phyloP scores from a whole-genome alignment of 108 stramenopile species.

The Fragilaria radians region DNA sequence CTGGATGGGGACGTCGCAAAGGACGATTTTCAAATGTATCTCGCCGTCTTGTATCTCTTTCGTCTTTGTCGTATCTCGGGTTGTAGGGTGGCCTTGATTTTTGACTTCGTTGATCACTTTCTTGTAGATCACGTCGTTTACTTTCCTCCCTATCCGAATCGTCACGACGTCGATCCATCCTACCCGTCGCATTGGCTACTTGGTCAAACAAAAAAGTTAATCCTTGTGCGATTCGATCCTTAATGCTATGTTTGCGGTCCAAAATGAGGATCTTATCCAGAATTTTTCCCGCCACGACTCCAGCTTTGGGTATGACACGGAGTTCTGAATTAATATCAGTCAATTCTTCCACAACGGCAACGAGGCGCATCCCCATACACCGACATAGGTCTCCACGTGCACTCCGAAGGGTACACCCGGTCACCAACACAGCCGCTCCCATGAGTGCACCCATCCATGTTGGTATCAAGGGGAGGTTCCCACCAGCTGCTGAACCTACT shows the following conservation, averaged over 20 bases:
- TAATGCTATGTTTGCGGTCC: slow-evolving; percentile 78
- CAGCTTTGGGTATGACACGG: slow-evolving; percentile 45
- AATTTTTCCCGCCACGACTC: slow-evolving; percentile 51
- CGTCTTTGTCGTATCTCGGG: no score
- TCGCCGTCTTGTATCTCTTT: no score
- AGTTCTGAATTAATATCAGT: slow-evolving; percentile 59
- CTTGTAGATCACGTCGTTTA: not conserved
- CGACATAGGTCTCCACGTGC: slow-evolving; percentile 69
- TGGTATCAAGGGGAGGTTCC: slow-evolving; percentile 71
- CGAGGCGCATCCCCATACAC: slow-evolving; percentile 76
- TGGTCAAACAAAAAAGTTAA: slow-evolving; percentile 46
- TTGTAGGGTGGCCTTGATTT: no score
- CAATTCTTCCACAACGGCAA: slow-evolving; percentile 45
- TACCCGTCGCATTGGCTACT: slow-evolving; percentile 22
- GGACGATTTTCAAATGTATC: no score
- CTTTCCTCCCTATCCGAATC: not conserved
- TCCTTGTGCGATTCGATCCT: slow-evolving; percentile 51
- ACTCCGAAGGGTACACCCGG: slow-evolving; percentile 37
- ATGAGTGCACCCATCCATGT: slow-evolving; percentile 70
- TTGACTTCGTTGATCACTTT: no score
- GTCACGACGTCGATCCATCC: not conserved
- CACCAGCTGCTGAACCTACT: slow-evolving; percentile 66
- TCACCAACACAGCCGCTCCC: slow-evolving; percentile 63
- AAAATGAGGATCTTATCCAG: slow-evolving; percentile 76
- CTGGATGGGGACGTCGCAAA: no score